Base-by-base conservation (phyloP, 1,139 yeast species). In the Pichia sp. region DNA sequence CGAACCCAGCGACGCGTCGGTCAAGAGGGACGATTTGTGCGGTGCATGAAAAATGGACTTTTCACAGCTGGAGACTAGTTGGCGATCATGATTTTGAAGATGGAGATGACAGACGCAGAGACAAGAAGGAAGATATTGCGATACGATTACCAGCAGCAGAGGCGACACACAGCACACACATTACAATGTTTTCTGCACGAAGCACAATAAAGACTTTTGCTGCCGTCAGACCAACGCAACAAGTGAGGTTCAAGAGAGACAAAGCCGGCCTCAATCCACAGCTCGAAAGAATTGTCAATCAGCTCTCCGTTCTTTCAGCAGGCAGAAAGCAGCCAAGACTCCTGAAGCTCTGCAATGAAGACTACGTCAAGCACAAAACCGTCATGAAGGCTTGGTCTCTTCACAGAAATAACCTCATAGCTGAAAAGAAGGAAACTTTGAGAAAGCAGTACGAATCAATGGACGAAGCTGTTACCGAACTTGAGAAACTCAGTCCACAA, bases 301-400 rank as follows among this genome's bases (percentile, higher is more conserved):
- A 88, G 62, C 69, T 87, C 45, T 81, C 94, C 29, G 95, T 88
- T 19, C 62, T 86, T 51, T 77, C 93, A 19, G 96, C 95, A 14
- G 73, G 84, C 42, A 77, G 86, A 64, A 87, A 86, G 61, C 91
- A 82, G 58, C 97, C 98, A 32, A 75, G 78, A 50, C 66, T 85
- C 50, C 62, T 91, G 45, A 83, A 77, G 51, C 66, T 87, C 29
- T 73, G 85, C 43, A 66, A 74, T 25, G 96, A 88, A 58, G 98
- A 91, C 55, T 67, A 80, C 42, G 68, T 88, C 46, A 84, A 93
- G 54, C 97, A 91, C 57, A 75, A 76, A 50, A 77, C 88, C 12
- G 82, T 91, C 38, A 77, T 75, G 52, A 78, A 76, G 41, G 96
- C 96, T 7, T 91, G 96, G 96, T 63, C 72, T 14, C 53, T 76